Evolutionary conservation across 306 rosid species (phyloP).

Genomic region (Fagus crenata): DNA sequence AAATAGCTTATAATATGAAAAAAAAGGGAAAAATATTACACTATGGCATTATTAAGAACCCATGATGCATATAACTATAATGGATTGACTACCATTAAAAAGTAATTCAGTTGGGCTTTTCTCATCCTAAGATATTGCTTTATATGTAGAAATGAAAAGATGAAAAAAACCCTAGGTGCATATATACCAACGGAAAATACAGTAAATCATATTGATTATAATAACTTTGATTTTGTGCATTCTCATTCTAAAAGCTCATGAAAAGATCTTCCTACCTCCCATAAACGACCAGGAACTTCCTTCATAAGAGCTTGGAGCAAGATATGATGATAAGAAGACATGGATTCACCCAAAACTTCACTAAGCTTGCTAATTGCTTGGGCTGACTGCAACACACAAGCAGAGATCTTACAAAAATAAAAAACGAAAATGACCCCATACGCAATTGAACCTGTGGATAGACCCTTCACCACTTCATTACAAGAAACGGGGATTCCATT

Average conservation of each 20-base stretch:
- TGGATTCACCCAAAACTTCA: slow-evolving; percentile 91
- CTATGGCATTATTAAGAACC: neutral
- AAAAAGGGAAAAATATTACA: neutral
- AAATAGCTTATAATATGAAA: neutral
- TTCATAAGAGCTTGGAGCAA: slow-evolving; percentile 79
- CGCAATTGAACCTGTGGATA: neutral
- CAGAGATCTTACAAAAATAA: slow-evolving; percentile 12
- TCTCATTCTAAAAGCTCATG: slow-evolving; percentile 6
- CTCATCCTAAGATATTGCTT: neutral
- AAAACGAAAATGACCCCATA: neutral
- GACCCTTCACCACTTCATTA: neutral
- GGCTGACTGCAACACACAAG: slow-evolving; percentile 67
- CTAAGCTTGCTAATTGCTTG: slow-evolving; percentile 80
- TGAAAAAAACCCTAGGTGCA: neutral
- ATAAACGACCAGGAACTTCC: slow-evolving; percentile 87
- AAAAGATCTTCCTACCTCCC: slow-evolving; percentile 70
- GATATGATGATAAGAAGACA: slow-evolving; percentile 62
- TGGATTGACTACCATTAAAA: neutral
- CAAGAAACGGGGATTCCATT: neutral
- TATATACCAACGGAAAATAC: neutral
- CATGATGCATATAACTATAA: neutral
- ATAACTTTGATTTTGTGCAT: neutral
- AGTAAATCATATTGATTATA: neutral
- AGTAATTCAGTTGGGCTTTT: neutral
- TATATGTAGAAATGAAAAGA: neutral